Percentiles rank a stretch among this genome's conserved stretches.
These are phyloP conservation scores for Elasticomyces elasticus DNA, from an alignment of 495 filamentous ascomycete species.

Conservation along the genomic window DNA sequence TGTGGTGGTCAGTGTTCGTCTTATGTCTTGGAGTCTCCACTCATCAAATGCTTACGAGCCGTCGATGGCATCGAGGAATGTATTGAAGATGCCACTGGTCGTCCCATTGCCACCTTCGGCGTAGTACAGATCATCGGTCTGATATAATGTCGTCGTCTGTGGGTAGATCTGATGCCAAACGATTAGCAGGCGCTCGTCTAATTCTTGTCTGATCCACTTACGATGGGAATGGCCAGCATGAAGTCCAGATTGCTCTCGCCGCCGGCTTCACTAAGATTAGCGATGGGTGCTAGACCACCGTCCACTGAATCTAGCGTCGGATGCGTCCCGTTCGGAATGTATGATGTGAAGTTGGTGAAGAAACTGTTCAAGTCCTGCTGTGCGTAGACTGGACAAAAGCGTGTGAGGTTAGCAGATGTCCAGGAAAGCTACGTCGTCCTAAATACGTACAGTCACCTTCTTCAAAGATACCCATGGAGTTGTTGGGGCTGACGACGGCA, in stretches of 20 bases:
- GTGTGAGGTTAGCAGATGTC: too few species aligned
- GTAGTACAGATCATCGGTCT: constrained; percentile 20
- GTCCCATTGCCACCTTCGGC: constrained; percentile 3
- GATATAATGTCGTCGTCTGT: constrained; percentile 17
- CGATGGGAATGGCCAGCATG: constrained; percentile 19
- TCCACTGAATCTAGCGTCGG: constrained; percentile 21
- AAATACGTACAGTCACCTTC: constrained; percentile 20
- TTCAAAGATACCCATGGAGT: constrained; percentile 22
- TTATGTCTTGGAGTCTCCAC: too few species aligned
- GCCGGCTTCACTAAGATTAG: constrained; percentile 14
- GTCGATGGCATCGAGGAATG: constrained; percentile 22
- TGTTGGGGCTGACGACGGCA: constrained; percentile 13
- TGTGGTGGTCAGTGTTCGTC: too few species aligned
- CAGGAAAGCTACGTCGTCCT: too few species aligned
- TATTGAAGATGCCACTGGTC: constrained; percentile 19
- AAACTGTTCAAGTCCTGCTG: constrained; percentile 19
- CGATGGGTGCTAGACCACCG: constrained; percentile 15
- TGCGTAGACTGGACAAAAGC: too few species aligned
- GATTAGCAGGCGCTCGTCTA: background rate
- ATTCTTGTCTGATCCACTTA: background rate
- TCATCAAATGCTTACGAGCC: too few species aligned
- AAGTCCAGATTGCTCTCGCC: constrained; percentile 19
- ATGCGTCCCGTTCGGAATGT: constrained; percentile 24
- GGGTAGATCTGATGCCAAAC: constrained; percentile 12
- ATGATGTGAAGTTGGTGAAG: constrained; percentile 20